Base-by-base conservation (phyloP, 805 yeast species). In the Suhomyces tanzawaensis region DNA sequence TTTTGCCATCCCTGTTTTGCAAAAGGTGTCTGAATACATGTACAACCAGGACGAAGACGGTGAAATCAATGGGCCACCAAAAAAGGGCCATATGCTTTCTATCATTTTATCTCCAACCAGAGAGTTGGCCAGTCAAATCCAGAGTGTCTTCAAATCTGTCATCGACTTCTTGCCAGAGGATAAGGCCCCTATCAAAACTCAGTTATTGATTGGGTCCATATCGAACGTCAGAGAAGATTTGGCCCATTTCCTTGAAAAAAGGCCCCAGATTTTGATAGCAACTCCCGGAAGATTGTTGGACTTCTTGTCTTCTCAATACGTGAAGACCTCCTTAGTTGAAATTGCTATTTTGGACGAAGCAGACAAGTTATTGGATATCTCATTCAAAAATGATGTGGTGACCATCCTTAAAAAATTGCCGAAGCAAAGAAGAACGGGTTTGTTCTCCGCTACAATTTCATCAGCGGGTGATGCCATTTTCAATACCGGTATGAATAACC, bases 241-340 rank as follows among this genome's bases (percentile, higher is more conserved):
- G 21, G 79, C 79, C 33, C 47, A 49, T 2, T 89, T 82, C 53
- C 49, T 74, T 14, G 64, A 65, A 7, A 52, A 61, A 1, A 69
- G 66, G 42, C 91, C 96, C 1, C 90, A 85, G 28, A 78, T 93
- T 19, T 47, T 93, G 13, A 77, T 93, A 8, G 96, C 95, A 0
- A 93, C 98, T 0, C 98, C 98, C 0, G 99, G 99, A 4, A 74
- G 98, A 50, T 55, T 86, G 17, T 58, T 81, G 12, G 97, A 93
- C 44, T 81, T 93, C 51, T 55, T 90, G 15, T 64, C 76, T 8
- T 74, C 84, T 6, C 62, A 72, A 12, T 59, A 65, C 17, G 83
- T 89, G 3, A 77, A 76, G 45, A 73, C 88, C 0, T 63, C 66
- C 4, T 71, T 83, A 3, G 72, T 89, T 35, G 95, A 87, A 47